Conservation (phyloP, 2,329 filamentous ascomycete genomes). For the Orbilia oligospora region DNA sequence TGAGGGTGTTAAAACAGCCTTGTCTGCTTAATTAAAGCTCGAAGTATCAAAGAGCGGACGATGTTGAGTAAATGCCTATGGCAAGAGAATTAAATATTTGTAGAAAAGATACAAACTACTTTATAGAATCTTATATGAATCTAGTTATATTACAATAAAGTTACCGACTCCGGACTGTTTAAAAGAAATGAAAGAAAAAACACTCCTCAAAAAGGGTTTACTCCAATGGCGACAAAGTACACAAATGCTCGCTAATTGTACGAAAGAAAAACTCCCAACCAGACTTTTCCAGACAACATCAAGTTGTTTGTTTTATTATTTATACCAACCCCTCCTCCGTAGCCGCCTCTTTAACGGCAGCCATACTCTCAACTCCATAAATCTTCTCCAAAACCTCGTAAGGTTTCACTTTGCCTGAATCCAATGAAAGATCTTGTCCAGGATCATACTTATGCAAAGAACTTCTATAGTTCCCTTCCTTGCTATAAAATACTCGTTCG, state of each 20-base stretch:
- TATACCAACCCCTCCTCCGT: slow-evolving; percentile 19
- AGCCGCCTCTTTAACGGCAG: not conserved
- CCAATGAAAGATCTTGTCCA: slow-evolving; percentile 3
- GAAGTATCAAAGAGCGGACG: no score
- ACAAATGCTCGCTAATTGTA: slow-evolving; percentile 17
- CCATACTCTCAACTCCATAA: slow-evolving; percentile 27
- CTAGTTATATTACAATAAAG: slow-evolving; percentile 20
- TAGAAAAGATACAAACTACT: not conserved
- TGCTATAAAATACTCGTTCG: slow-evolving; percentile 53
- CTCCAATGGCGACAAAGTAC: not conserved
- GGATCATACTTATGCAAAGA: slow-evolving; percentile 52
- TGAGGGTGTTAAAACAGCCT: slow-evolving; percentile 31
- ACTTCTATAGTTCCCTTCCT: slow-evolving; percentile 33
- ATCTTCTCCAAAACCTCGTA: slow-evolving; percentile 27
- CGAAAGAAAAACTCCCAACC: not conserved
- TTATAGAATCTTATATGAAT: not conserved
- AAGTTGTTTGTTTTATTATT: no score
- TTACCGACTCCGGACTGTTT: not conserved
- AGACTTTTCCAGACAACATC: not conserved
- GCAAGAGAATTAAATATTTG: no score
- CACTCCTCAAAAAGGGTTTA: not conserved
- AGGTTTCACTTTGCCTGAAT: not conserved
- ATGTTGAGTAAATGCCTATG: no score
- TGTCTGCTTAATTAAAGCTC: not conserved
- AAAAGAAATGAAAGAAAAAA: not conserved